Evolutionary conservation across 345 rosid genomes (phyloP).

Genomic region (Cardiospermum halicacabum): DNA sequence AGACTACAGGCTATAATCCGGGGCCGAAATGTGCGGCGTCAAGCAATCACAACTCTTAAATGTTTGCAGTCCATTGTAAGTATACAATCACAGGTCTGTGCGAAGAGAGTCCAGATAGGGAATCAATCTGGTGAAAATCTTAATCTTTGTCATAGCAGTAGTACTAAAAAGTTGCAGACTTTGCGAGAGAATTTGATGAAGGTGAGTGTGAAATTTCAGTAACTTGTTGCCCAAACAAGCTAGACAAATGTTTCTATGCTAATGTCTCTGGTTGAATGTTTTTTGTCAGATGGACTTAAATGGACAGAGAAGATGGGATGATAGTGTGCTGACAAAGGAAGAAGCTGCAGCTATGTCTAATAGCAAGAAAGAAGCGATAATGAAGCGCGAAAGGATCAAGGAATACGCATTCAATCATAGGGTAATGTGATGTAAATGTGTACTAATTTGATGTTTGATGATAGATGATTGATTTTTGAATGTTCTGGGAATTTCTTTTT

Average conservation of each 20-base stretch:
- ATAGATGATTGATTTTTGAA: not conserved
- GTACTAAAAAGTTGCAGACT: slow-evolving; percentile 30
- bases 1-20: slow-evolving; percentile 87
- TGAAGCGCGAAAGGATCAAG: slow-evolving; percentile 60
- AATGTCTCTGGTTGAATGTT: not conserved
- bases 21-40: slow-evolving; percentile 75
- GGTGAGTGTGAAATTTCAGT: slow-evolving; percentile 23
- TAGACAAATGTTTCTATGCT: not conserved
- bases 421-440: no score
- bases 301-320: slow-evolving; percentile 75
- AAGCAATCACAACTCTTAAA: slow-evolving; percentile 71
- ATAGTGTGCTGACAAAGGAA: slow-evolving; percentile 75
- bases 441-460: no score
- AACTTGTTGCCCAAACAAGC: not conserved
- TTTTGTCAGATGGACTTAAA: slow-evolving; percentile 63
- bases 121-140: slow-evolving; percentile 29
- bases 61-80: slow-evolving; percentile 79
- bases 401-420: slow-evolving; percentile 63
- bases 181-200: slow-evolving; percentile 50
- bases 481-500: not conserved
- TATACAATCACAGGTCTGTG: slow-evolving; percentile 66
- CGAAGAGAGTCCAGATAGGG: slow-evolving; percentile 45
- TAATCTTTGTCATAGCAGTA: no score
- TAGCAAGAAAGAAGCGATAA: slow-evolving; percentile 69
- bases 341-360: slow-evolving; percentile 53